These are phyloP conservation scores for Elsinoe necatrix DNA, from an alignment of 2,329 filamentous ascomycete species.

Conservation along the genomic window DNA sequence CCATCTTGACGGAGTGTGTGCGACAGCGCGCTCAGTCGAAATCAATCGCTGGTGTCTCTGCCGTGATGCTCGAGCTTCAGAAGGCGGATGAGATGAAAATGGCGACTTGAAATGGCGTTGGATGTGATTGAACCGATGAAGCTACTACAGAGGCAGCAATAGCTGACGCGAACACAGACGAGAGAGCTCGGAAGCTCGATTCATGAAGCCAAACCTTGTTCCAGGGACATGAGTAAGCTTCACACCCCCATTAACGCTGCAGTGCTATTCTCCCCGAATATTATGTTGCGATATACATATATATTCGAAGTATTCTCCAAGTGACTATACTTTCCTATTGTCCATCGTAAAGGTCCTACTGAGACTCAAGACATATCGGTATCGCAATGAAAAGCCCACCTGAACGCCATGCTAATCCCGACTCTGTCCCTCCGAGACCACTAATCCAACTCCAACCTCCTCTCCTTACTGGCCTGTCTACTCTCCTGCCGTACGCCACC, in stretches of 20 bases:
- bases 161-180: slow-evolving; percentile 13
- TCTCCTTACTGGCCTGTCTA: slow-evolving; percentile 1
- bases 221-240: not conserved
- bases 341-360: not conserved
- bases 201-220: slow-evolving; percentile 4
- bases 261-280: too few species aligned
- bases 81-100: slow-evolving; percentile 15
- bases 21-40: slow-evolving; percentile 9
- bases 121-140: not conserved
- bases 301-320: not conserved
- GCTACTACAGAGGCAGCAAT: slow-evolving; percentile 10
- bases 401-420: slow-evolving; percentile 11
- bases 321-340: not conserved
- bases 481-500: not conserved
- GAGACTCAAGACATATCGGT: not conserved
- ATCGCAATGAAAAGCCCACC: not conserved
- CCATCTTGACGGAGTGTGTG: slow-evolving; percentile 53
- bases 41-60: not conserved
- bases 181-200: slow-evolving; percentile 11
- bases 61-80: not conserved
- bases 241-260: not conserved
- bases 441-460: slow-evolving; percentile 4
- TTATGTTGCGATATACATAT: not conserved
- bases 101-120: not conserved
- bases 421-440: not conserved